Evolutionary conservation across 1,284 basidiomycete species (phyloP).

Genomic region (Ganoderma meredithae): DNA sequence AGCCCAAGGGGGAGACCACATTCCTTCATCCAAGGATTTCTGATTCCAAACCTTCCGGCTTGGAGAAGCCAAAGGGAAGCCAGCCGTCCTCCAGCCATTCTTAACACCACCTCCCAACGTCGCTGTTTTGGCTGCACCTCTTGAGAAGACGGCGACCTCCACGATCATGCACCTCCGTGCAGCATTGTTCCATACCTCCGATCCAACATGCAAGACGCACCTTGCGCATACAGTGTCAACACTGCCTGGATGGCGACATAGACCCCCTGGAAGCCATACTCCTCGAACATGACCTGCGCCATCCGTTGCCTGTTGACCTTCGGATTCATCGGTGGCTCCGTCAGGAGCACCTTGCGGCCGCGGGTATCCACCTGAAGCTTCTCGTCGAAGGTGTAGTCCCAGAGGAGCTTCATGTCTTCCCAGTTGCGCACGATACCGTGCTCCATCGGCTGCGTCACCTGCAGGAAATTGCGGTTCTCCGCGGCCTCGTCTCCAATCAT

Average conservation of each 20-base stretch:
- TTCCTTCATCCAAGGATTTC: background rate
- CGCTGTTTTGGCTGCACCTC: background rate
- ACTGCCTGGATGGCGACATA: slow-evolving; percentile 99
- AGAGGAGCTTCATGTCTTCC: slow-evolving; percentile 98
- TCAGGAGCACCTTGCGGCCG: slow-evolving; percentile 92
- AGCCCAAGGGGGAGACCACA: no score
- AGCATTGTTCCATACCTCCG: background rate
- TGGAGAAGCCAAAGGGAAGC: background rate
- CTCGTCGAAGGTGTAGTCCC: slow-evolving; percentile 99
- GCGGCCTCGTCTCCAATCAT: slow-evolving; percentile 98
- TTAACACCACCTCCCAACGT: background rate
- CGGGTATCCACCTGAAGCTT: slow-evolving; percentile 91
- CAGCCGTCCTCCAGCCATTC: background rate
- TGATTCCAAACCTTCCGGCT: background rate
- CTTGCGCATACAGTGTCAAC: slow-evolving; percentile 96
- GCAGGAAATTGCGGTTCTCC: slow-evolving; percentile 93
- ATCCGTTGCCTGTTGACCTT: slow-evolving; percentile 92
- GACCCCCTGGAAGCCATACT: slow-evolving; percentile 95
- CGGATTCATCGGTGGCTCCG: slow-evolving; percentile 99
- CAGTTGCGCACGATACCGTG: slow-evolving; percentile 99
- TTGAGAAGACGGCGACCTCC: background rate
- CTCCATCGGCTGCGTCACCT: slow-evolving; percentile 98
- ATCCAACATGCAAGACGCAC: slow-evolving; percentile 54
- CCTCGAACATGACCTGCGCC: slow-evolving; percentile 99
- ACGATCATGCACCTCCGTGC: background rate